Evolutionary conservation across 2,329 filamentous ascomycete genomes (phyloP), one percentile per base, ranked within the genome.

Genomic region (Pseudogymnoascus sp.): DNA sequence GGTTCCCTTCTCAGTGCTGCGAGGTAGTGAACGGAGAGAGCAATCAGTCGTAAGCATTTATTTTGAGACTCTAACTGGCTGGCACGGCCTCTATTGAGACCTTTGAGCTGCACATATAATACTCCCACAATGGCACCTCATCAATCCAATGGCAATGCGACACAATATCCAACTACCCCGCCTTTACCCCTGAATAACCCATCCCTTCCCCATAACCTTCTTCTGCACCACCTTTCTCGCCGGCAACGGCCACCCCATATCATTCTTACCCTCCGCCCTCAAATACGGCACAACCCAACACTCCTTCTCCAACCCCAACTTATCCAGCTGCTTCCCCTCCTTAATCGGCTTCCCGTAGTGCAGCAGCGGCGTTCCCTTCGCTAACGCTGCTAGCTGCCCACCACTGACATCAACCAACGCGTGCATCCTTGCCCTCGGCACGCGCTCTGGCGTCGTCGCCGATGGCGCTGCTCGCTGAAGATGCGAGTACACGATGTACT

Each of bases 291-390:
- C 84, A 2, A 96, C 89, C 84, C 90, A 95, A 69, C 89, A 92
- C 74, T 94, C 88, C 59, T 92, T 82, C 73, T 76, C 59, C 75
- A 73, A 0, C 77, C 78, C 10, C 74, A 76, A 58, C 78, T 75
- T 41, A 76, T 74, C 59, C 65, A 81, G 79, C 4, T 77, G 71
- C 66, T 82, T 77, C 12, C 90, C 83, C 78, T 94, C 92, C 68
- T 94, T 94, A 72, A 97, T 87, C 0, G 94, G 93, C 78, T 97
- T 97, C 3, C 91, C 90, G 68, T 93, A 92, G 38, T 84, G 84
- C 21, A 97, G 74, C 61, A 99, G 77, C 59, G 92, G 90, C 11
- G 94, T 97, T 0, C 90, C 90, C 72, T 91, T 88, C 4, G 92
- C 90, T 62, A 97, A 79, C 1, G 84, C 85, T 3, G 89, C 84